Evolutionary conservation across 129 eudicot genomes (phyloP).

Genomic region (Lonicera japonica): DNA sequence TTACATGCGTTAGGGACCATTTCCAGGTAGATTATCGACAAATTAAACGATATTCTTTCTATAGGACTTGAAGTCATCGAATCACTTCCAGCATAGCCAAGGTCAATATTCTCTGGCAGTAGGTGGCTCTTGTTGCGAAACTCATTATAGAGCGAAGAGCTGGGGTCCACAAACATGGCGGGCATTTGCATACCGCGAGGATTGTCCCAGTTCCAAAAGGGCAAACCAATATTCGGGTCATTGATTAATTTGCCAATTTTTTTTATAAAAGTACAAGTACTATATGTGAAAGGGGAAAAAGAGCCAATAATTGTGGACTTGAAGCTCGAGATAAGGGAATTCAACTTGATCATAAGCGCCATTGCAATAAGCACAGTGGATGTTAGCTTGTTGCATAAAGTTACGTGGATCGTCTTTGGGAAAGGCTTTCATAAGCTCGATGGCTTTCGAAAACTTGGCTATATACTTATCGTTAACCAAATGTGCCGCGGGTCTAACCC

Average conservation of each 20-base stretch:
- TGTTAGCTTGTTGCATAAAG: slow-evolving; percentile 32
- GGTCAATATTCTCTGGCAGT: slow-evolving; percentile 18
- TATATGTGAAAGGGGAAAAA: slow-evolving; percentile 51
- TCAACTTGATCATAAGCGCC: slow-evolving; percentile 31
- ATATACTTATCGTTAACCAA: slow-evolving; percentile 12
- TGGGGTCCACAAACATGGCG: slow-evolving; percentile 8
- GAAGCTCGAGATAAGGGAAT: slow-evolving; percentile 16
- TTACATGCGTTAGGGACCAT: slow-evolving; percentile 32
- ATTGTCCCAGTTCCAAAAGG: slow-evolving; percentile 46
- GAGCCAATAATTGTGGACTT: slow-evolving; percentile 46
- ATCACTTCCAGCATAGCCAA: slow-evolving; percentile 14
- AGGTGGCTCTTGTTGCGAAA: slow-evolving; percentile 25
- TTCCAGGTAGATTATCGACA: slow-evolving; percentile 31
- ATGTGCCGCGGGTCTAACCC: slow-evolving; percentile 32
- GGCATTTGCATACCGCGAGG: slow-evolving; percentile 33
- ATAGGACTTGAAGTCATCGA: background rate
- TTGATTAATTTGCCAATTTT: slow-evolving; percentile 24
- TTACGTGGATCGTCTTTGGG: slow-evolving; percentile 41
- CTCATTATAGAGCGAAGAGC: slow-evolving; percentile 21
- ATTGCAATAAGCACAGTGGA: slow-evolving; percentile 50
- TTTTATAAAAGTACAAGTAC: slow-evolving; percentile 47
- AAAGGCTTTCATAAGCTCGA: slow-evolving; percentile 31
- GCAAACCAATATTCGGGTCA: slow-evolving; percentile 34
- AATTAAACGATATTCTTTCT: slow-evolving; percentile 21
- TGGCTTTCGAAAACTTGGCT: slow-evolving; percentile 22